Evolutionary conservation across 345 rosid genomes (phyloP), one percentile per base, ranked within the genome.

Genomic region (Eucalyptus marginata): DNA sequence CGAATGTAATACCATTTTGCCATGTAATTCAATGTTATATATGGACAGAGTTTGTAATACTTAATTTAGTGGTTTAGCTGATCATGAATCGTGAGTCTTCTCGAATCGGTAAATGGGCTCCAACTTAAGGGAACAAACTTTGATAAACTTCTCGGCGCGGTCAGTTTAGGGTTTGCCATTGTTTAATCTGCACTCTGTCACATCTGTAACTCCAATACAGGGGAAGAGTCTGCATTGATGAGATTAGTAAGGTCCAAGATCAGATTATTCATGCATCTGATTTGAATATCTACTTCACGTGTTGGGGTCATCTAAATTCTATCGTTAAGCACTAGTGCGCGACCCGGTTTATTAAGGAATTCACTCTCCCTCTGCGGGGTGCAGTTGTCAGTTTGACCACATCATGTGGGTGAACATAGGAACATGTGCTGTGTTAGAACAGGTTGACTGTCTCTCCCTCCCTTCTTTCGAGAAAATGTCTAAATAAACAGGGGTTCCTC

Each of bases 1-100:
- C 13, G n/a, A n/a, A n/a, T n/a, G n/a, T n/a, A n/a, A n/a, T n/a
- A n/a, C 25, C 44, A 33, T 68, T 16, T 68, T 2, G 0, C 7
- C 25, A 5, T 33, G 25, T 71, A 71, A 71, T 71, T 71, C 1
- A 13, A 71, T 18, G 13, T 36, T 18, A 33, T 17, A 5, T 33
- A 18, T 33, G 44, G 25, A 71, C 0, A 36, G 13, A 71, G 46
- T 36, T 71, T 18, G 14, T 0, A 33, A 0, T 33, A 71, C 7
- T 71, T 0, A 71, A 5, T 71, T 33, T 68, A 33, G 44, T 17
- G 44, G 13, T 33, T 17, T 0, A 10, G 44, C 1, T 71, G 6
- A 71, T 56, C 3, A 56, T 24, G 62, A 3, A 56, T 56, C 62
- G 13, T 3, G 6, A 56, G 62, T 10, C 1, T 56, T 56, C 62